Evolutionary conservation across 805 yeast species (phyloP).

Genomic region (Yamadazyma paraphyllophila): DNA sequence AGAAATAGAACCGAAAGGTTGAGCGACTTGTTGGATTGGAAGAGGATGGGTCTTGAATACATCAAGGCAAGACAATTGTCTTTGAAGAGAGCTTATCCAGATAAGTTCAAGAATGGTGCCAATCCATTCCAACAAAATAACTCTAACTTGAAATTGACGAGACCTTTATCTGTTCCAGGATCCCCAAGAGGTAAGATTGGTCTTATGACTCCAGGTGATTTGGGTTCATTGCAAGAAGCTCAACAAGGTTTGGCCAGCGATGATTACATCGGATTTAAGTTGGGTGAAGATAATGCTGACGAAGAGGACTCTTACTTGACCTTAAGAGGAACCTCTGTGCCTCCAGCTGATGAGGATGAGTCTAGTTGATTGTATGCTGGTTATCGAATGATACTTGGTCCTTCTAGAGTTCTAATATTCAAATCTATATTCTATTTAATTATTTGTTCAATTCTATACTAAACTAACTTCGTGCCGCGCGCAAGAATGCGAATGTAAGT

Average conservation of each 20-base stretch:
- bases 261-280: conserved; percentile 66
- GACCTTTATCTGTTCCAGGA: conserved; percentile 96
- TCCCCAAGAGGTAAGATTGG: conserved; percentile 79
- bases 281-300: conserved; percentile 40
- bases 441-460: too few relatives aligned
- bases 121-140: conserved; percentile 43
- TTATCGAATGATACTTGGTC: too few relatives aligned
- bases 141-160: conserved; percentile 66
- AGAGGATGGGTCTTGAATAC: conserved; percentile 95
- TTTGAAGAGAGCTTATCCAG: conserved; percentile 90
- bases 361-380: too few relatives aligned
- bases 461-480: too few relatives aligned
- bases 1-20: conserved; percentile 95
- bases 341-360: conserved; percentile 28
- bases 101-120: conserved; percentile 57
- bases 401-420: too few relatives aligned
- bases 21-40: conserved; percentile 93
- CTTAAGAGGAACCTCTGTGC: conserved; percentile 48
- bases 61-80: conserved; percentile 92
- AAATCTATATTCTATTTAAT: too few relatives aligned
- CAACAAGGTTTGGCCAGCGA: conserved; percentile 58
- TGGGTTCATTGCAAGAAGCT: conserved; percentile 94
- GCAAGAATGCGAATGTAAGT: too few relatives aligned
- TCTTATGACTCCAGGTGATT: conserved; percentile 95
- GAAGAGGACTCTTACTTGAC: conserved; percentile 41